Base-by-base conservation (phyloP, 306 rosid species). In the Begonia fuchsioides region DNA sequence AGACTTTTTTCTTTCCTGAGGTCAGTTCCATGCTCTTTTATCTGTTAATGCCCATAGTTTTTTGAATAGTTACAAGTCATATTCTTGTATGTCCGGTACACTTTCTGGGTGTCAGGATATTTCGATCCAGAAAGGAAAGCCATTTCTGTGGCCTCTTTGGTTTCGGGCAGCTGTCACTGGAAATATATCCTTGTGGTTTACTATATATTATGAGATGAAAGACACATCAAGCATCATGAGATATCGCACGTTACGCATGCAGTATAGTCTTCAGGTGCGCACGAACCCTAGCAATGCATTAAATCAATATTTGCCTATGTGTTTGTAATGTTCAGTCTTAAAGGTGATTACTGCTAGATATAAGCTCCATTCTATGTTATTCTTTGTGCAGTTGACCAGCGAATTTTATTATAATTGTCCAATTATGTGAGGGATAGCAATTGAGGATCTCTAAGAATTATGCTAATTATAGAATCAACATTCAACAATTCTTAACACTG, bases 101-200 rank as follows among this genome's bases (percentile, higher is more conserved):
- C 47, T 51, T 43, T 3, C 64, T 64, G 16, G 20, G 38, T 60
- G 71, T 53, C 83, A 92, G 98, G 94, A 72, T 32, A 82, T 80
- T 15, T 47, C 60, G 47, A 62, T 85, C 57, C 90, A 73, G 64
- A 82, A 77, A 2, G 87, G 62, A 63, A 61, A 69, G 55, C 79
- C 94, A 43, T 73, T 82, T 49, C 58, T 63, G 66, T 92, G 95
- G 94, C 96, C 98, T 64, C 94, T 92, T 71, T 92, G 96, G 98
- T 68, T 85, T 69, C 73, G 96, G 57, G 96, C 96, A 56, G 96
- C 98, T 59, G 73, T 67, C 71, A 82, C 95, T 32, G 98, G 98
- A 66, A 62, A 82, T 66, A 68, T 79, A 57, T 77, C 87, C 54
- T 69, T 92, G 68, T 64, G 72, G 58, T 57, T 85, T 46, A 71